These are phyloP conservation scores for Condylostoma magnum DNA, from an alignment of 169 alveolate species.

Conservation along the genomic window DNA sequence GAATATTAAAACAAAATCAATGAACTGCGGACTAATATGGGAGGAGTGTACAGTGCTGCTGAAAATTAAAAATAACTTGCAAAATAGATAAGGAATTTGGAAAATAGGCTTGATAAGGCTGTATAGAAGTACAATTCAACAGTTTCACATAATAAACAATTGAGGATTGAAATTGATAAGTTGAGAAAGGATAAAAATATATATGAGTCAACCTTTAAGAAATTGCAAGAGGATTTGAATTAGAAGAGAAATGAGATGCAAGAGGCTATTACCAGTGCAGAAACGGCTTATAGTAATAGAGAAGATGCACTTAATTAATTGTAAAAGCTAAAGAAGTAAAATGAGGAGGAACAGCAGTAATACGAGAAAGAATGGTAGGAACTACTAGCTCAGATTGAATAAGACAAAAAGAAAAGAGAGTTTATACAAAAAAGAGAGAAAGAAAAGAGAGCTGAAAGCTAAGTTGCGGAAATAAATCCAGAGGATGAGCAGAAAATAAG, in stretches of 20 bases:
- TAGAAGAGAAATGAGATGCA: slow-evolving; percentile 63
- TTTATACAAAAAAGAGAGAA: slow-evolving; percentile 56
- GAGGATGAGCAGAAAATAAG: slow-evolving; percentile 40
- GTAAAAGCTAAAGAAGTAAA: slow-evolving; percentile 65
- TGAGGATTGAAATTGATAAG: slow-evolving; percentile 69
- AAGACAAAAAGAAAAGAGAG: slow-evolving; percentile 57
- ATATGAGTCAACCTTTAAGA: slow-evolving; percentile 66
- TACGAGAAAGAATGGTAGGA: slow-evolving; percentile 51
- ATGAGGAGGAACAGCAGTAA: slow-evolving; percentile 66
- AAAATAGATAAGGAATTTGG: slow-evolving; percentile 53
- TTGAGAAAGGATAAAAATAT: slow-evolving; percentile 69
- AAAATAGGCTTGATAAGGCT: slow-evolving; percentile 73
- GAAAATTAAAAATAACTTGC: slow-evolving; percentile 50
- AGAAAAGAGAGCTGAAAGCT: slow-evolving; percentile 48
- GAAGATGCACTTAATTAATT: slow-evolving; percentile 60
- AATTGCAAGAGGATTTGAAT: slow-evolving; percentile 64
- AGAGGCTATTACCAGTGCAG: slow-evolving; percentile 62
- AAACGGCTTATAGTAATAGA: slow-evolving; percentile 62
- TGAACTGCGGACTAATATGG: slow-evolving; percentile 47
- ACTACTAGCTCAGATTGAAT: slow-evolving; percentile 41
- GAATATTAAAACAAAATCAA: slow-evolving; percentile 6
- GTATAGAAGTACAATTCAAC: slow-evolving; percentile 70
- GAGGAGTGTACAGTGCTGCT: slow-evolving; percentile 49
- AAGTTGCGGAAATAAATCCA: slow-evolving; percentile 45
- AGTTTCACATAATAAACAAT: slow-evolving; percentile 68